Base-by-base conservation (phyloP, 1,284 basidiomycete species). In the Inonotus obliquus region DNA sequence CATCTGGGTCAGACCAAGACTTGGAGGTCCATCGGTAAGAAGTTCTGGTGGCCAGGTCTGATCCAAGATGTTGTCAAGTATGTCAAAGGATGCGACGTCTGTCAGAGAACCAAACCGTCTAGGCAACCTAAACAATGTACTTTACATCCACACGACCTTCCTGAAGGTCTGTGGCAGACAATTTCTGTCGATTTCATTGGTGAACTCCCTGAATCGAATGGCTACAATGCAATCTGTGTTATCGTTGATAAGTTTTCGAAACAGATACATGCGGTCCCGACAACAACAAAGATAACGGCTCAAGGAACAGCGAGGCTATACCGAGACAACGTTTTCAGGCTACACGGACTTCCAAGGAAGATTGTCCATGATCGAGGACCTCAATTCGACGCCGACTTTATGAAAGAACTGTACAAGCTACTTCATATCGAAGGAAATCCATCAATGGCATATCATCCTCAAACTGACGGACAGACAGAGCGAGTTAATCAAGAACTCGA, bases 381-480 rank as follows among this genome's bases (percentile, higher is more conserved):
- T 4, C 27, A 49, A 23, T 49, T 49, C 25, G 47, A 49, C 13
- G 2, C 47, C 1, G 23, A 49, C 4, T 21, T 49, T 6, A 49
- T 49, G 27, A 25, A 27, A 5, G 47, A 49, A 10, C 14, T 49
- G 47, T 49, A 49, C 19, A 49, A 49, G 19, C 19, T 49, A 5
- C 27, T 49, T 14, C 21, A 29, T 7, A 49, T 49, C 5, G 23
- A 49, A 49, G 21, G 27, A 5, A 49, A 49, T 14, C 27, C 27
- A 14, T 49, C 27, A 9, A 70, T 68, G 0, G 45, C 66, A 0
- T 77, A 71, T 55, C 75, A 78, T 48, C 75, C 73, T 0, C 70
- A 77, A 54, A 54, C 52, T 5, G 44, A 60, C 27, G 52, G 53
- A 32, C 39, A 54, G 27, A 54, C 52, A 1, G 52, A 60, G 41